Evolutionary conservation across 2,329 filamentous ascomycete species (phyloP), one percentile per base, ranked within the genome.

Genomic region (Cylindrodendrum hubeiense): DNA sequence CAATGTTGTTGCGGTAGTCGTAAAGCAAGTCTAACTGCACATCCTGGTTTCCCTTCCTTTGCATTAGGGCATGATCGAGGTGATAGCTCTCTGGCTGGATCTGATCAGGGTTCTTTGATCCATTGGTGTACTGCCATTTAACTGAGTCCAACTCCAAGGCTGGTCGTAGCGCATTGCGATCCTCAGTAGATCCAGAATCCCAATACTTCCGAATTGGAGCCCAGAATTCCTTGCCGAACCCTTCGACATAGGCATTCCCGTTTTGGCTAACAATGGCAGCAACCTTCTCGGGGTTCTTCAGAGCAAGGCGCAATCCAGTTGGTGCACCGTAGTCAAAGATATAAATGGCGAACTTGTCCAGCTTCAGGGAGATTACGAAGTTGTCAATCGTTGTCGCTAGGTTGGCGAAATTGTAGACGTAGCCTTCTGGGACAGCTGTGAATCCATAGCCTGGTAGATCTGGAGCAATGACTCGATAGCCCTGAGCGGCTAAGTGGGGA

Each of bases 301-400:
- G 79, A 0, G 87, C 87, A 2, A 90, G 78, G 3, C 86, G 82
- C 24, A 89, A 77, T 1, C 83, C 87, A 0, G 82, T 80, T 0
- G 89, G 87, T 0, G 87, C 86, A 54, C 88, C 88, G 73, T 90
- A 90, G 79, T 90, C 88, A 73, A 90, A 90, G 66, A 90, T 83
- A 75, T 89, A 91, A 28, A 88, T 75, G 15, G 84, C 82, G 76
- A 85, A 89, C 33, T 80, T 81, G 15, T 71, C 65, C 37, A 89
- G 78, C 3, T 77, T 64, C 9, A 90, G 76, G 1, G 79, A 78
- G 37, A 83, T 79, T 13, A 88, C 74, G 70, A 89, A 89, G 7
- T 80, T 80, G 10, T 77, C 78, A 37, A 87, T 78, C 2, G 84
- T 85, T 6, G 60, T 73, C 34, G 86, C 77, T 6, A 90, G 74